Base-by-base conservation (phyloP, 768 basidiomycete species). In the Mrakia blollopis region DNA sequence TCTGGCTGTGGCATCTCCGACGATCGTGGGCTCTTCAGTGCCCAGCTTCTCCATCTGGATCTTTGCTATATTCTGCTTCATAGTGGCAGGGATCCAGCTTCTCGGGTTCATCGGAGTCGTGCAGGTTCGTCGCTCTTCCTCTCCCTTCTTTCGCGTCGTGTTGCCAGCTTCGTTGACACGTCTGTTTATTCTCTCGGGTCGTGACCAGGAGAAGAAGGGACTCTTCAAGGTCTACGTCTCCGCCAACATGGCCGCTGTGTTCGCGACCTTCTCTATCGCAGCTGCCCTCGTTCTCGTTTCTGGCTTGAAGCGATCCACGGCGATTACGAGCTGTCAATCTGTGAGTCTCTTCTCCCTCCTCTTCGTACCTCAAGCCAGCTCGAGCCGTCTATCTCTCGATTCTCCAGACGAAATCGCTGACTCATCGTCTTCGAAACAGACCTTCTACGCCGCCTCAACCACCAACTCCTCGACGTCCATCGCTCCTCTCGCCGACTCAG, bases 101-200 rank as follows among this genome's bases (percentile, higher is more conserved):
- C 82, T 97, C 18, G 97, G 97, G 0, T 91, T 95, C 83, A 83
- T 94, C 57, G 94, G 91, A 69, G 94, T 98, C 61, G 88, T 89
- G 60, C 87, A 87, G 85, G 95, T 92, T 81, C 75, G 87, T 14
- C 18, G 25, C 25, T 2, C 16, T 23, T 54, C 3, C n/a, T 28
- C 16, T 80, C 2, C 65, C 67, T 5, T 21, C 37, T 44, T 16
- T 57, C 32, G 35, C 44, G 28, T 39, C 32, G 62, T 32, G 18
- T 30, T 10, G 0, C 65, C 25, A n/a, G 30, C 25, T n/a, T n/a
- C n/a, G 18, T n/a, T 70, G 39, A 44, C 47, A 14, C 60, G 28
- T 11, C 25, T 44, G 44, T 44, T 14, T 44, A 14, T 39, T 32
- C 39, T 23, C 13, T 47, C 30, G 8, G 39, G 6, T 30, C 37